These are phyloP conservation scores for Pythium pectinolyticum DNA, from an alignment of 352 stramenopile genomes.

Conservation along the genomic window DNA sequence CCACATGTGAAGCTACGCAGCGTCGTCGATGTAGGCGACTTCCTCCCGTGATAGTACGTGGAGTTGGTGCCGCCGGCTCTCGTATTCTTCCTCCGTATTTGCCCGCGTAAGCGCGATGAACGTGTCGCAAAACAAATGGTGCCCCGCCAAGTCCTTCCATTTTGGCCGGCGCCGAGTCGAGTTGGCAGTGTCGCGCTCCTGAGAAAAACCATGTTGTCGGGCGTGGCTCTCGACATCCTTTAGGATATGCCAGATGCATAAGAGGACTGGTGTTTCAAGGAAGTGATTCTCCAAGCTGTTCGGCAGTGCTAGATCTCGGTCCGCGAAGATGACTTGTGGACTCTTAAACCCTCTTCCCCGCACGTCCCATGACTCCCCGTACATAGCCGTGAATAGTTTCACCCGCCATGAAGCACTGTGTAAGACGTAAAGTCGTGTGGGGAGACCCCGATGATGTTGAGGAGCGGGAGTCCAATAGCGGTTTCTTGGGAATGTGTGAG, in stretches of 20 bases:
- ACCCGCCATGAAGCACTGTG: too few relatives aligned
- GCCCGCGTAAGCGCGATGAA: background rate
- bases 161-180: background rate
- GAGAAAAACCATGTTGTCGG: background rate
- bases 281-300: background rate
- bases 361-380: too few relatives aligned
- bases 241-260: background rate
- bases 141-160: background rate
- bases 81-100: background rate
- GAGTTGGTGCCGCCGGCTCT: background rate
- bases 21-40: background rate
- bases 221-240: slow-evolving; percentile 3
- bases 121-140: background rate
- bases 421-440: too few relatives aligned
- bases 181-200: background rate
- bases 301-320: too few relatives aligned
- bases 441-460: too few relatives aligned
- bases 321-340: background rate
- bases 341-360: too few relatives aligned
- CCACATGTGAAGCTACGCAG: background rate
- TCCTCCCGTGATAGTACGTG: background rate
- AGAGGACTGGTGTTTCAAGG: background rate
- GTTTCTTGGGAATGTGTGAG: too few relatives aligned
- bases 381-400: too few relatives aligned
- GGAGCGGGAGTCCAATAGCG: too few relatives aligned